Base-by-base conservation (phyloP, 2,329 filamentous ascomycete genomes). In the Talaromyces rugulosus region DNA sequence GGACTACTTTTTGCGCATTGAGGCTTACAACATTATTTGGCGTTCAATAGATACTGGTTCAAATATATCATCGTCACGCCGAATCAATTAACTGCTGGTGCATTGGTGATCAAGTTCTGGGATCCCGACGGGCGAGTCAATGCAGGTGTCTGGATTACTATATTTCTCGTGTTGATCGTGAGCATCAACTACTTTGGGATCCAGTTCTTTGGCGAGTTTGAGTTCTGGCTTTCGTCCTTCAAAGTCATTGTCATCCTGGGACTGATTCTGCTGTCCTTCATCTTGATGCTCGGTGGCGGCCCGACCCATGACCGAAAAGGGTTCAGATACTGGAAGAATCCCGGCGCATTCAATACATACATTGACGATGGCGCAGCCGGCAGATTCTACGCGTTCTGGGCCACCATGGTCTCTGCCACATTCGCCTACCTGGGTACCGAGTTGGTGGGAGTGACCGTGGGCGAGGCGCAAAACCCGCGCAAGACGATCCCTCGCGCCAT, bases 371-470 rank as follows among this genome's bases (percentile, higher is more conserved):
- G 80, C 2, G 59, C 70, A 52, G 66, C 75, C 40, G 84, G 84
- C 33, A 75, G 78, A 59, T 87, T 87, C 74, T 72, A 85, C 44
- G 83, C 78, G 23, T 83, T 87, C 74, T 89, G 87, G 86, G 84
- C 82, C 11, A 86, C 85, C 62, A 83, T 91, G 63, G 85, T 90
- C 68, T 89, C 86, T 42, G 89, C 89, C 1, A 87, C 87, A 4
- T 92, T 92, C 67, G 89, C 89, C 62, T 92, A 89, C 72, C 81
- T 91, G 3, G 89, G 88, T 62, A 89, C 88, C 3, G 89, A 91
- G 71, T 80, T 91, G 23, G 87, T 91, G 55, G 88, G 88, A 77
- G 87, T 91, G 12, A 91, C 89, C 0, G 87, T 90, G 34, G 89
- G 87, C 55, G 88, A 92, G 75, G 88, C 89, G 0, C 87, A 90